Evolutionary conservation across 805 yeast species (phyloP).

Genomic region (Limtongia smithiae): DNA sequence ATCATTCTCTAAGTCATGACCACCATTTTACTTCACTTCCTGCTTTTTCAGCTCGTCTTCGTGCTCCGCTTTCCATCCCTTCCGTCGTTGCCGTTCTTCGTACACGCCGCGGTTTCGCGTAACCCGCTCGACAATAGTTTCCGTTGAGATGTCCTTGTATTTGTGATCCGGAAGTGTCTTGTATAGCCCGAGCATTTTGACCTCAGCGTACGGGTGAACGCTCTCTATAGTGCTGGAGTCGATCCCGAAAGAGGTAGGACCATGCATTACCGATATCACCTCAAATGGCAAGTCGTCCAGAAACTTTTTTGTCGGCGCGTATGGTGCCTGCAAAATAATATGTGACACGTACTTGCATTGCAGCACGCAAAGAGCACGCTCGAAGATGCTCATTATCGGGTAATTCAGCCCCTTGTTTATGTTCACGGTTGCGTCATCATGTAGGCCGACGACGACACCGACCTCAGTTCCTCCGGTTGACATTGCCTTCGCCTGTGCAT

Average conservation of each 20-base stretch:
- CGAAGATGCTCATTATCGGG: conserved; percentile 85
- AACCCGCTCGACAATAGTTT: conserved; percentile 72
- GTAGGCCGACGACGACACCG: conserved; percentile 62
- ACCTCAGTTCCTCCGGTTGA: conserved; percentile 36
- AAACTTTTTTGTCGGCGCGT: conserved; percentile 44
- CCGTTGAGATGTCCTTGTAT: conserved; percentile 62
- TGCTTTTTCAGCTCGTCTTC: conserved; percentile 39
- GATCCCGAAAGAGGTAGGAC: conserved; percentile 46
- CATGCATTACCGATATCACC: conserved; percentile 47
- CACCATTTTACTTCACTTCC: background rate
- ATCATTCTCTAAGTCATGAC: too few relatives aligned
- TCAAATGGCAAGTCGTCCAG: conserved; percentile 38
- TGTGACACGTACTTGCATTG: conserved; percentile 62
- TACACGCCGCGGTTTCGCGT: conserved; percentile 62
- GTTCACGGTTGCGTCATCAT: conserved; percentile 56
- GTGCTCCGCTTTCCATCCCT: conserved; percentile 71
- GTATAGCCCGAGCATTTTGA: conserved; percentile 39
- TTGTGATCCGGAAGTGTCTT: conserved; percentile 50
- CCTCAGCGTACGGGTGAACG: conserved; percentile 41
- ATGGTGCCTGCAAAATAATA: conserved; percentile 68
- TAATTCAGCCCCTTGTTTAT: conserved; percentile 56
- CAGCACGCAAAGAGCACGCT: conserved; percentile 79
- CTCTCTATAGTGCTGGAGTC: conserved; percentile 2
- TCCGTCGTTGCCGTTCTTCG: conserved; percentile 80
- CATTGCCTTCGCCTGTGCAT: conserved; percentile 39